Conservation (phyloP, 768 basidiomycete genomes). For the Suillus alpinus region DNA sequence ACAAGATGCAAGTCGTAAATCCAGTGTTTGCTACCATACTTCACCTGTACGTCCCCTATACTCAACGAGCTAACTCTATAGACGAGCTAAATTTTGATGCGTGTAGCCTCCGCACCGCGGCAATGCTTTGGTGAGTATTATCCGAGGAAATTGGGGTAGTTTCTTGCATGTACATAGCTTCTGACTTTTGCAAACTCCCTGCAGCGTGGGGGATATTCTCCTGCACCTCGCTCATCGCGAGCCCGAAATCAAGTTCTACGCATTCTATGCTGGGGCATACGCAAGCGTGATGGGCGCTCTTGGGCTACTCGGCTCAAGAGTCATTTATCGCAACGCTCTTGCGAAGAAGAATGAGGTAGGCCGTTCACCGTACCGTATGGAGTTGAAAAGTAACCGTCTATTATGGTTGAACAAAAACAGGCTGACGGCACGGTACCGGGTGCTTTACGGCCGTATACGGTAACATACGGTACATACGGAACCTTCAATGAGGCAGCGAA, state of each 20-base stretch:
- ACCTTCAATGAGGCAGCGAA: not conserved
- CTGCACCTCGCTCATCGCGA: not conserved
- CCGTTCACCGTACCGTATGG: too few species aligned
- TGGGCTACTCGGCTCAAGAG: not conserved
- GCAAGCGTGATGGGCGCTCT: not conserved
- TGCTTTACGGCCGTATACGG: too few species aligned
- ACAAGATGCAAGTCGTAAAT: not conserved
- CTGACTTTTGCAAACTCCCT: not conserved
- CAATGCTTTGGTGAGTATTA: not conserved
- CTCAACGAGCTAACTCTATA: not conserved
- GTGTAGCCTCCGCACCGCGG: not conserved
- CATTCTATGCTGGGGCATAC: not conserved
- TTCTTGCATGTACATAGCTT: not conserved
- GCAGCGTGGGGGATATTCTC: not conserved
- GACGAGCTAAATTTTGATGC: not conserved
- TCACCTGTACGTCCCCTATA: not conserved
- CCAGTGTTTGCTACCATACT: not conserved
- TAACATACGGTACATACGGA: too few species aligned
- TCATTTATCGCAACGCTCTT: not conserved
- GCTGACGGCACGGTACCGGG: too few species aligned
- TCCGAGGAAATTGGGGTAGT: not conserved
- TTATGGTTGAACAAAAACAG: too few species aligned
- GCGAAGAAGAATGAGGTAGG: not conserved
- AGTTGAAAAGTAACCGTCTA: too few species aligned
- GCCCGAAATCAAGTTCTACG: not conserved